phyloP scores from a whole-genome alignment of 2,329 filamentous ascomycete species.

The Fusarium sp. region DNA sequence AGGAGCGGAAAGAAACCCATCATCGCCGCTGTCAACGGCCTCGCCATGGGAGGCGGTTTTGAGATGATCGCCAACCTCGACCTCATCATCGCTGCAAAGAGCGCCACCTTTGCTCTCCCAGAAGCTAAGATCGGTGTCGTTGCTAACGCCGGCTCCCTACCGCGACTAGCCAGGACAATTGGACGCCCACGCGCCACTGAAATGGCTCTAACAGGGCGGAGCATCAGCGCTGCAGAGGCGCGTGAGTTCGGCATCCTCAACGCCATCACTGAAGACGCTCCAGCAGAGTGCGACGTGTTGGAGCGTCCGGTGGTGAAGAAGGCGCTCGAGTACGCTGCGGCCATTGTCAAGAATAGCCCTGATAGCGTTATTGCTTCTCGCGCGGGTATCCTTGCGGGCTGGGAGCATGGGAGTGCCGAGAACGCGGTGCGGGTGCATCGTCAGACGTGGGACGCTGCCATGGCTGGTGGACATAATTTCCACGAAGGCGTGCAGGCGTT shows the following conservation, averaged over 20 bases:
- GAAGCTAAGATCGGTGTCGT: conserved; percentile 79
- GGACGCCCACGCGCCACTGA: conserved; percentile 75
- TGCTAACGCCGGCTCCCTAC: conserved; percentile 76
- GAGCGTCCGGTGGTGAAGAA: conserved; percentile 58
- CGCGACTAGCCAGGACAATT: conserved; percentile 72
- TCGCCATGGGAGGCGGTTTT: conserved; percentile 79
- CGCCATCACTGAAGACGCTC: conserved; percentile 60
- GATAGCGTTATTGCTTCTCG: conserved; percentile 77
- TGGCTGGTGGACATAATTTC: conserved; percentile 75
- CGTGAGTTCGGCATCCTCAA: conserved; percentile 75
- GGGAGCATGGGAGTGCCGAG: conserved; percentile 72
- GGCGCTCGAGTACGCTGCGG: conserved; percentile 67
- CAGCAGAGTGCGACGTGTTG: conserved; percentile 44
- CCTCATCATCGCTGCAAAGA: conserved; percentile 70
- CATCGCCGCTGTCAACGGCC: conserved; percentile 80
- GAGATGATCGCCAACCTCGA: conserved; percentile 82
- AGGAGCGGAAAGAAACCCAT: conserved; percentile 78
- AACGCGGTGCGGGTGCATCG: conserved; percentile 66
- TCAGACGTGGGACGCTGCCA: conserved; percentile 61
- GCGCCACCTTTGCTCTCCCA: conserved; percentile 74
- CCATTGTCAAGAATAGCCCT: conserved; percentile 74
- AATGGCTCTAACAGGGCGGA: conserved; percentile 72
- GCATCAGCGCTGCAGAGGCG: conserved; percentile 67
- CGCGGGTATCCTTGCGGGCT: conserved; percentile 75
- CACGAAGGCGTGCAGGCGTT: conserved; percentile 77